These are phyloP conservation scores for Lactuca sativa DNA, from an alignment of 129 eudicot species.

Conservation along the genomic window DNA sequence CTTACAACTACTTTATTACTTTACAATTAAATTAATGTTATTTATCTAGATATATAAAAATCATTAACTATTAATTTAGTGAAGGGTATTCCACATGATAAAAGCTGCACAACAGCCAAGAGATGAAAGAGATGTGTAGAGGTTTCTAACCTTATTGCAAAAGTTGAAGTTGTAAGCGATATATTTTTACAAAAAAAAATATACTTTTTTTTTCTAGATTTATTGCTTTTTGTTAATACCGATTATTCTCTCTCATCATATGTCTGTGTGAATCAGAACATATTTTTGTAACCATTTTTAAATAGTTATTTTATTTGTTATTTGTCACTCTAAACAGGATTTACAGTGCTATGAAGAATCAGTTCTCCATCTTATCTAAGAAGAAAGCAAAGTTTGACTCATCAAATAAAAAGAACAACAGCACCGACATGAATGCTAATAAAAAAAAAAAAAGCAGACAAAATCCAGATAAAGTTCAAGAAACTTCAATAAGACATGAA, in stretches of 20 bases:
- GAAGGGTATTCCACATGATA: neutral
- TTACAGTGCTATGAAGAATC: conserved; percentile 93
- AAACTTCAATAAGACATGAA: conserved; percentile 21
- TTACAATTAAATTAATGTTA: neutral
- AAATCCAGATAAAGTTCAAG: conserved; percentile 30
- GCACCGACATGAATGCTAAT: conserved; percentile 45
- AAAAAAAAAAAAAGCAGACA: conserved; percentile 64
- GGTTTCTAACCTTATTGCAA: no score
- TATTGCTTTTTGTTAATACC: no score
- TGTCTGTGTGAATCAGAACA: no score
- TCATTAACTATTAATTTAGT: no score
- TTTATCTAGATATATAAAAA: neutral
- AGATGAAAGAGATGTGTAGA: no score
- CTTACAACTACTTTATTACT: neutral
- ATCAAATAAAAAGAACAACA: conserved; percentile 64
- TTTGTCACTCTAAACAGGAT: conserved; percentile 43
- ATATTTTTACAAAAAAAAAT: no score
- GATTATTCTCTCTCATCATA: no score
- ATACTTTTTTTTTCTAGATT: no score
- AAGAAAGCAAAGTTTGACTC: conserved; percentile 81
- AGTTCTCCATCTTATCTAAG: conserved; percentile 82
- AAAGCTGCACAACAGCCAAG: no score
- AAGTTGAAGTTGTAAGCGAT: no score
- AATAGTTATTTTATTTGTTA: no score
- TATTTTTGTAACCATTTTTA: neutral